A percentile compares a stretch with the other conserved stretches of the same genome.
Evolutionary conservation across 2,329 filamentous ascomycete species (phyloP).

Genomic region (Colletotrichum horii): DNA sequence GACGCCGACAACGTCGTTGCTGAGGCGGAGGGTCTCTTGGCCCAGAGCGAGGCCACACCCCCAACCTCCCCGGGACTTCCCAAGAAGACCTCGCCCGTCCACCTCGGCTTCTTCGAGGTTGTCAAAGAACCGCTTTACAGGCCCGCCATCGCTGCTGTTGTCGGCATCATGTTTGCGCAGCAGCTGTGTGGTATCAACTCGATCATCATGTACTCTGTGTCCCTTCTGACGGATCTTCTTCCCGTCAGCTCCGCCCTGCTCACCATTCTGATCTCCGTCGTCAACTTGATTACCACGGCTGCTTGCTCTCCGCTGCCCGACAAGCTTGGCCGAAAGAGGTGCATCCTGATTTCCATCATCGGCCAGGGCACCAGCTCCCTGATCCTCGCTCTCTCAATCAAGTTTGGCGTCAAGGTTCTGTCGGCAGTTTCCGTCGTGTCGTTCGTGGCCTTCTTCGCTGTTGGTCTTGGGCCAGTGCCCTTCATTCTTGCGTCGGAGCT

Average conservation of each 20-base stretch:
- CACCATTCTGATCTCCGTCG: slow-evolving; percentile 83
- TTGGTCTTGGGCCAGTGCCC: slow-evolving; percentile 90
- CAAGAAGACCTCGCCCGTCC: slow-evolving; percentile 30
- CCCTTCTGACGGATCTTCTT: slow-evolving; percentile 80
- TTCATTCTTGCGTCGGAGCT: slow-evolving; percentile 94
- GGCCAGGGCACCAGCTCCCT: slow-evolving; percentile 85
- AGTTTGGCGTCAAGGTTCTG: slow-evolving; percentile 72
- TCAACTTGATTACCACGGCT: slow-evolving; percentile 86
- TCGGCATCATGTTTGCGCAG: slow-evolving; percentile 91
- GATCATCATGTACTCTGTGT: slow-evolving; percentile 98
- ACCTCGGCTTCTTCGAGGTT: slow-evolving; percentile 69
- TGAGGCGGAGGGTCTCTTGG: slow-evolving; percentile 76
- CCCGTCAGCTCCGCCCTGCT: slow-evolving; percentile 82
- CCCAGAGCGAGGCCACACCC: slow-evolving; percentile 27
- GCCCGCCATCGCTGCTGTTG: slow-evolving; percentile 79
- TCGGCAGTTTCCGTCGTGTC: slow-evolving; percentile 82
- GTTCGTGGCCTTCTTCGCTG: slow-evolving; percentile 89
- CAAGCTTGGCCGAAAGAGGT: slow-evolving; percentile 84
- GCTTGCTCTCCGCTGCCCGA: slow-evolving; percentile 86
- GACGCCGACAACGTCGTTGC: slow-evolving; percentile 45
- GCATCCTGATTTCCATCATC: slow-evolving; percentile 79
- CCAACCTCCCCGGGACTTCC: slow-evolving; percentile 25
- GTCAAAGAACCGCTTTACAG: slow-evolving; percentile 71
- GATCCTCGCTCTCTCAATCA: slow-evolving; percentile 80
- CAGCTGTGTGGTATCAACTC: slow-evolving; percentile 95